Evolutionary conservation across 108 stramenopile species (phyloP).

Genomic region (Discostella stelligeroides): DNA sequence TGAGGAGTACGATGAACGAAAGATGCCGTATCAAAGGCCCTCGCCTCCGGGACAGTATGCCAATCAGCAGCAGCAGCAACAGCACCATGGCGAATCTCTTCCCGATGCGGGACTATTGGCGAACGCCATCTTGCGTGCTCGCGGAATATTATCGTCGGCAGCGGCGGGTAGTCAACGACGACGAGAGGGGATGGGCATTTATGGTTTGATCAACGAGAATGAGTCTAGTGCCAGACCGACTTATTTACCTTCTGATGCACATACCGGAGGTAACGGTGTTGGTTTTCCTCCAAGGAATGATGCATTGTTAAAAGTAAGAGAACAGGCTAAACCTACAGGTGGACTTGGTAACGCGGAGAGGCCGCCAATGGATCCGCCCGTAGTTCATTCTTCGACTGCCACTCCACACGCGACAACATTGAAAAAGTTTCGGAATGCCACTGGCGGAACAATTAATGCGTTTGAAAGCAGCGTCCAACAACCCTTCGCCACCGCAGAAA

Average conservation of each 20-base stretch:
- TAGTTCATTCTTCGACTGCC: neutral
- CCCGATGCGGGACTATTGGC: neutral
- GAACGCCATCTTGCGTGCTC: constrained; percentile 2
- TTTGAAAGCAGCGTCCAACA: neutral
- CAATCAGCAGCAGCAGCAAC: no score
- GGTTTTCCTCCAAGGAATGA: no score
- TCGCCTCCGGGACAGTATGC: constrained; percentile 5
- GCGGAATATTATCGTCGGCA: neutral
- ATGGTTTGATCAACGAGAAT: neutral
- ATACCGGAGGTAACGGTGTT: neutral
- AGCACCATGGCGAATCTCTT: neutral
- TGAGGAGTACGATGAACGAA: constrained; percentile 1
- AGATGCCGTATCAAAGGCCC: neutral
- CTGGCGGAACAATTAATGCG: neutral
- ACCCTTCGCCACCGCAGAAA: neutral
- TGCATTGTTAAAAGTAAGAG: no score
- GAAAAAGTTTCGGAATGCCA: constrained; percentile 2
- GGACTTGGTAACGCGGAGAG: neutral
- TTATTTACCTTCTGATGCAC: no score
- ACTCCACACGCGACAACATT: neutral
- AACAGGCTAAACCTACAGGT: neutral
- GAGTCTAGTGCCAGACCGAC: no score
- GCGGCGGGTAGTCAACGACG: constrained; percentile 4
- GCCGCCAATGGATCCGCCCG: constrained; percentile 5
- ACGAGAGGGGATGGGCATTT: constrained; percentile 14